Evolutionary conservation across 2,329 filamentous ascomycete species (phyloP).

Genomic region (Colletotrichum lupini): DNA sequence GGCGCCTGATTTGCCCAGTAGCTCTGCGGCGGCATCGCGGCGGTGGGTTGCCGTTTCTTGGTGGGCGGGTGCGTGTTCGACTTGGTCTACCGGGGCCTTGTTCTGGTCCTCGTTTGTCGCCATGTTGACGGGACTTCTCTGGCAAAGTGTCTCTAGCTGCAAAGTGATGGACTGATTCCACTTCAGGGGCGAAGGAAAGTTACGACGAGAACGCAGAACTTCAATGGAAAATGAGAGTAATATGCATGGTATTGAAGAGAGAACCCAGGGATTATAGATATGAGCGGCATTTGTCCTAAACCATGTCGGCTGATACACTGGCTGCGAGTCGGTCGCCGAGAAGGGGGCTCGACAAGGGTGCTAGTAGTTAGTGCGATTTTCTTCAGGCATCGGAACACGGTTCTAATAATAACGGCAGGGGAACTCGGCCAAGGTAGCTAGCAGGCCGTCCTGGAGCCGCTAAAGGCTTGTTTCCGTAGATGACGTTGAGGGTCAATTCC

Average conservation of each 20-base stretch:
- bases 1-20: slow-evolving; percentile 47
- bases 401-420: not conserved
- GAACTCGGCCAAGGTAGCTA: not conserved
- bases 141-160: not conserved
- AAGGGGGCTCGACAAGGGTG: not conserved
- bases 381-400: slow-evolving; percentile 9
- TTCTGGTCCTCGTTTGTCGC: slow-evolving; percentile 13
- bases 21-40: slow-evolving; percentile 59
- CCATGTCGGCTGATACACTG: not conserved
- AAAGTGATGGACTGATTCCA: not conserved
- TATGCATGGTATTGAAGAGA: not conserved
- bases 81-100: slow-evolving; percentile 26
- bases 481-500: not conserved
- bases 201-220: not conserved
- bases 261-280: slow-evolving; percentile 3
- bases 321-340: slow-evolving; percentile 19
- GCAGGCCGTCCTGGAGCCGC: not conserved
- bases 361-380: not conserved
- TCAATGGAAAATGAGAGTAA: not conserved
- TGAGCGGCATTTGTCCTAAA: slow-evolving; percentile 1
- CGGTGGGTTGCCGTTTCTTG: slow-evolving; percentile 10
- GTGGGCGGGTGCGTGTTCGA: slow-evolving; percentile 15
- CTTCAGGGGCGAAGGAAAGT: not conserved
- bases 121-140: slow-evolving; percentile 4
- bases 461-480: not conserved